Evolutionary conservation across 1,139 yeast genomes (phyloP), one percentile per base, ranked within the genome.

Genomic region (Geotrichum siamense): DNA sequence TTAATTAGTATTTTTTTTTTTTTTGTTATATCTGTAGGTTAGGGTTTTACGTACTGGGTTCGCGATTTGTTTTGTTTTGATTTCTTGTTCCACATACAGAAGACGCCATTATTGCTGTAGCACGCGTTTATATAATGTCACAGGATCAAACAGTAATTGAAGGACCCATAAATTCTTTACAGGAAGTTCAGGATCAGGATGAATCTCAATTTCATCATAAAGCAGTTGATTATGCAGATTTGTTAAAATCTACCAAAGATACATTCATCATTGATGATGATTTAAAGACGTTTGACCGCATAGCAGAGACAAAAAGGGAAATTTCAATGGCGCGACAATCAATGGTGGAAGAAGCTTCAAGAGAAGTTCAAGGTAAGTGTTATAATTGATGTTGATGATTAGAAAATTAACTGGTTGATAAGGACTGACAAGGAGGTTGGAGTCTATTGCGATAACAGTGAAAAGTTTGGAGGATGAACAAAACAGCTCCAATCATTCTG

Each of bases 181-280:
- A 16, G 21, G 21, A 6, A 15, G 21, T 12, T 4, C 21, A 30
- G 16, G 34, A 30, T 13, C 16, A n/a, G n/a, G n/a, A 30, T 30
- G 34, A 21, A 5, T n/a, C 9, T 16, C 21, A 10, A 13, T 19
- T 16, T 13, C 19, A 16, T 4, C 19, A 42, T 60, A 63, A 65
- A 53, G 62, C 26, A 60, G 64, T 43, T n/a, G 61, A 64, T 25
- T 70, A 71, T 1, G 69, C 68, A 33, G 67, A 64, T 29, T 59
- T 70, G 26, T 57, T 70, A 17, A 63, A 67, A 41, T 63, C 67
- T 22, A 67, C 75, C 1, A 62, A 69, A 10, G 75, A 74, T 21
- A 69, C 71, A 16, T 73, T 75, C 47, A 76, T 73, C 41, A 67
- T 74, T 3, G 71, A 72, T 48, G 75, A 78, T 3, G 84, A 79